A percentile compares a stretch with the other conserved stretches of the same genome.
Conservation (phyloP, 345 rosid species). For the Bruguiera gymnorhiza region DNA sequence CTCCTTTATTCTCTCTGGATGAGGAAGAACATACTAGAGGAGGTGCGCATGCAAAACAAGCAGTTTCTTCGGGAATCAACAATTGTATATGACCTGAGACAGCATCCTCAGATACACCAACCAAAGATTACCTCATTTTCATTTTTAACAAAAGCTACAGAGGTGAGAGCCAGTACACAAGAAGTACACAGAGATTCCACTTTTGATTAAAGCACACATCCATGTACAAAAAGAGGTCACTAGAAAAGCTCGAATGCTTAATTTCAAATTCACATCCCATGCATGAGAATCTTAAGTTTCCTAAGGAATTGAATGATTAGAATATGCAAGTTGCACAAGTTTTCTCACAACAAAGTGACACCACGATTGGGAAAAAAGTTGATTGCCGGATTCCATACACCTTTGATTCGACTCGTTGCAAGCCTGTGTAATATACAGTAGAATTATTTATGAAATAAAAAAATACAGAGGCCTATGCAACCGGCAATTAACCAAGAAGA, state of each 20-base stretch:
- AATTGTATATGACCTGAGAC: constrained; percentile 96
- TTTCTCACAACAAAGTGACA: not conserved
- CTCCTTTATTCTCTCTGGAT: not conserved
- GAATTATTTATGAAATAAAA: not conserved
- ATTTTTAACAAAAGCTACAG: not conserved
- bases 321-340: not conserved
- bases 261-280: not conserved
- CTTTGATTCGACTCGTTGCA: constrained; percentile 87
- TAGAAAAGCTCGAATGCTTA: constrained; percentile 2
- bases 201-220: not conserved
- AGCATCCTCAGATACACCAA: constrained; percentile 98
- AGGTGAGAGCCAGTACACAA: not conserved
- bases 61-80: constrained; percentile 90
- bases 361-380: constrained; percentile 4
- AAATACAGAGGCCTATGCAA: not conserved
- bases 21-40: constrained; percentile 57
- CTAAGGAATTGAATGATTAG: too few species aligned
- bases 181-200: not conserved
- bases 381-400: constrained; percentile 95
- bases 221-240: not conserved
- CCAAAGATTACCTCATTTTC: constrained; percentile 10
- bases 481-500: too few species aligned
- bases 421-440: constrained; percentile 48
- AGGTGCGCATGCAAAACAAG: constrained; percentile 98
- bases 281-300: not conserved